Conservation (phyloP, 1,284 basidiomycete species). For the Apiotrichum veenhuisii region DNA sequence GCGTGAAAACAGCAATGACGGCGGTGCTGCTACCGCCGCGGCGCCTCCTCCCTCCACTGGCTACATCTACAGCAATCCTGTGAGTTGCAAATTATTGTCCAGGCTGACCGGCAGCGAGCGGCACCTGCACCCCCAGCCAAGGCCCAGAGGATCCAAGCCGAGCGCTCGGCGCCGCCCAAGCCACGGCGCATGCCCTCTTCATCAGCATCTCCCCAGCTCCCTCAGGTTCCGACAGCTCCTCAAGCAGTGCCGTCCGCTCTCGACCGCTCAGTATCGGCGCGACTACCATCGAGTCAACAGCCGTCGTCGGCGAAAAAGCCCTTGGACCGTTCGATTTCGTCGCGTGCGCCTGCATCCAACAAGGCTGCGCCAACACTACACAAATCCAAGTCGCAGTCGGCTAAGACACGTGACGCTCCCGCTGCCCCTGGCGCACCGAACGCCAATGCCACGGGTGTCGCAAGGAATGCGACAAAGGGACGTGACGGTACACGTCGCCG, state of each 20-base stretch:
- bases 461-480: conserved; percentile 21
- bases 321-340: conserved; percentile 52
- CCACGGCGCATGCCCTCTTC: conserved; percentile 13
- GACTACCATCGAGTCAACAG: conserved; percentile 36
- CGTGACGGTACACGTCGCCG: conserved; percentile 61
- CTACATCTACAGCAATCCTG: conserved; percentile 10
- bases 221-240: not conserved
- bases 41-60: not conserved
- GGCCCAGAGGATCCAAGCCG: conserved; percentile 11
- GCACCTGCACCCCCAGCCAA: conserved; percentile 15
- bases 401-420: conserved; percentile 23
- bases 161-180: conserved; percentile 17
- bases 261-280: conserved; percentile 18
- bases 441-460: not conserved
- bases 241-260: not conserved
- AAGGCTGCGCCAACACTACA: conserved; percentile 30
- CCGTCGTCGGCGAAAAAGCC: conserved; percentile 2
- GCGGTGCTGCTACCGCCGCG: not conserved
- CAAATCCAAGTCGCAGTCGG: conserved; percentile 41
- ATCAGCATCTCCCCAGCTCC: conserved; percentile 9
- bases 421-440: not conserved
- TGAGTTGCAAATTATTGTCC: not conserved
- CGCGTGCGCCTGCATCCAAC: conserved; percentile 32
- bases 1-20: conserved; percentile 41
- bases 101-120: not conserved